phyloP scores from a whole-genome alignment of 2,329 filamentous ascomycete genomes.

The Calonectria honghensis region DNA sequence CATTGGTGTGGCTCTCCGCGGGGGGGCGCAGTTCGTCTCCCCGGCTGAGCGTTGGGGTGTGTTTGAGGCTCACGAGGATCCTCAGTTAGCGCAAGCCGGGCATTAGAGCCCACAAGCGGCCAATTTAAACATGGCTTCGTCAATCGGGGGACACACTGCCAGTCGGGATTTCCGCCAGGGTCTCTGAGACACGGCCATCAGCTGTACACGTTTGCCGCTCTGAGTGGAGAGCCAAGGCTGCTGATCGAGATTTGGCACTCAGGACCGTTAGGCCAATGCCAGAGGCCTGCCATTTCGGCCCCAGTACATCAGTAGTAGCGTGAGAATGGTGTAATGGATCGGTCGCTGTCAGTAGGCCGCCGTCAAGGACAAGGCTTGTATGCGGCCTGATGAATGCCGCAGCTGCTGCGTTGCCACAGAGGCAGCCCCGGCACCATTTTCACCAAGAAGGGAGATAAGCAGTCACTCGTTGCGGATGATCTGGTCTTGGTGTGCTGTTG shows the following conservation, averaged over 20 bases:
- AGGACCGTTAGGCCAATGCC: slow-evolving; percentile 1
- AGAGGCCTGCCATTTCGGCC: neutral
- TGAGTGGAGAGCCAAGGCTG: slow-evolving; percentile 5
- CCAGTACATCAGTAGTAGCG: neutral
- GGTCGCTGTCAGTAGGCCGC: neutral
- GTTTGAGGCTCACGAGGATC: slow-evolving; percentile 17
- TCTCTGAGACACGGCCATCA: neutral
- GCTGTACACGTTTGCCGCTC: slow-evolving; percentile 1
- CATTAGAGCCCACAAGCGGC: neutral
- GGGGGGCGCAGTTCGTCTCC: slow-evolving; percentile 3
- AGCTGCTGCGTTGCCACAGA: neutral
- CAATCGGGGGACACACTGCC: neutral
- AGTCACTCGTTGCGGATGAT: neutral
- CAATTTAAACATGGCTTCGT: slow-evolving; percentile 2
- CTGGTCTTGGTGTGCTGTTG: neutral
- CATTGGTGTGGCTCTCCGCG: slow-evolving; percentile 5
- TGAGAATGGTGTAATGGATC: neutral
- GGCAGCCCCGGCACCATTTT: neutral
- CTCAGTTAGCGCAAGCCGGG: neutral
- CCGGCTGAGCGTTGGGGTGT: neutral
- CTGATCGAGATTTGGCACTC: slow-evolving; percentile 13
- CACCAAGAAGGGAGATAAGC: neutral
- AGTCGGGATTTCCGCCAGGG: neutral
- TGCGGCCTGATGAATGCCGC: neutral
- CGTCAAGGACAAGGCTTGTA: neutral